These are phyloP conservation scores for Cladosporium sp. DNA, from an alignment of 2,329 filamentous ascomycete genomes.

Conservation along the genomic window DNA sequence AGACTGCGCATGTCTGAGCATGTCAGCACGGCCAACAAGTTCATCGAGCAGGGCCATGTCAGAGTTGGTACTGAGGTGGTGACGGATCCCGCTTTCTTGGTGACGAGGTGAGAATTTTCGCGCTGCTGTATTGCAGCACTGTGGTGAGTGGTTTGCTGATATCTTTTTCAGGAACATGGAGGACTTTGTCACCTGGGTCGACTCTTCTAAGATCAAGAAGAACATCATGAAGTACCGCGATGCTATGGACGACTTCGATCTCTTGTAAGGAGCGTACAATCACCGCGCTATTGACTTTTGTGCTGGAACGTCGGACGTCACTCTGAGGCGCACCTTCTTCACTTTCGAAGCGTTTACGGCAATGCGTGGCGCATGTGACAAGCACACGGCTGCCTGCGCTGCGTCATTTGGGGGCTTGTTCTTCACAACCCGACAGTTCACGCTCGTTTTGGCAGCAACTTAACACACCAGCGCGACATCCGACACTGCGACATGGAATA, in stretches of 20 bases:
- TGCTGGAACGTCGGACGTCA: not conserved
- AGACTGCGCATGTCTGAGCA: slow-evolving; percentile 87
- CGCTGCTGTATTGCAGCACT: not conserved
- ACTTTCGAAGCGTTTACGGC: too few relatives aligned
- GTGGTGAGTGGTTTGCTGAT: slow-evolving; percentile 9
- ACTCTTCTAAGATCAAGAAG: slow-evolving; percentile 94
- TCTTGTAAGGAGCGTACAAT: slow-evolving; percentile 53
- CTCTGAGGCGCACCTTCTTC: not conserved
- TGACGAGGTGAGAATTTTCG: slow-evolving; percentile 53
- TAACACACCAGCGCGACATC: too few relatives aligned
- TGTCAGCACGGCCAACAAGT: slow-evolving; percentile 71
- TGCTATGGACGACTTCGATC: slow-evolving; percentile 92
- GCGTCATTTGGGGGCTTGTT: too few relatives aligned
- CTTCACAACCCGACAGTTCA: too few relatives aligned
- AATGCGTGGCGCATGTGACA: too few relatives aligned
- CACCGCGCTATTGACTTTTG: not conserved
- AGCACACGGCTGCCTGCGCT: too few relatives aligned
- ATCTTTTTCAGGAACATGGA: slow-evolving; percentile 64
- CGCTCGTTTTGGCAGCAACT: too few relatives aligned
- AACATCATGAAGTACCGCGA: slow-evolving; percentile 94
- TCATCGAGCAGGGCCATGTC: slow-evolving; percentile 93
- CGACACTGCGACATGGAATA: too few relatives aligned
- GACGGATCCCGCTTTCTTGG: slow-evolving; percentile 83
- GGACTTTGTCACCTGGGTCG: slow-evolving; percentile 95
- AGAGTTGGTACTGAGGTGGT: slow-evolving; percentile 86